phyloP scores from a whole-genome alignment of 441 rosid species.

The Erodium moschatum region DNA sequence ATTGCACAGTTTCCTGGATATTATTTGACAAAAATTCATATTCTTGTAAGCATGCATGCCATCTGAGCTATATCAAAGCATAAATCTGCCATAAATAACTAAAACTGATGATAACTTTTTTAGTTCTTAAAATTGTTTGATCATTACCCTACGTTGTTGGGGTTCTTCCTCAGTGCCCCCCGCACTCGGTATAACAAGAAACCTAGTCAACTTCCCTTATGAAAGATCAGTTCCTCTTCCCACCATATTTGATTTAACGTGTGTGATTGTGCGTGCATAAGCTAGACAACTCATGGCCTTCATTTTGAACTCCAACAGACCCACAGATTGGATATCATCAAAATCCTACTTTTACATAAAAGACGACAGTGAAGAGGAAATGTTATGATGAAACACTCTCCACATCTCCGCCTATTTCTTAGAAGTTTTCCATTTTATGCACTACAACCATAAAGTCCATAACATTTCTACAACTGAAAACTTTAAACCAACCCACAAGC shows the following conservation, averaged over 20 bases:
- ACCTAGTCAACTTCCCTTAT: no score
- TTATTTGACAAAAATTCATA: slow-evolving; percentile 5
- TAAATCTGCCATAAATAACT: not conserved
- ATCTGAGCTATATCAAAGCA: slow-evolving; percentile 5
- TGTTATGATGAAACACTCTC: not conserved
- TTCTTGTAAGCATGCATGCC: not conserved
- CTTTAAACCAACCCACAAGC: not conserved
- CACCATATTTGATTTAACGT: no score
- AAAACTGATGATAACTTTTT: not conserved
- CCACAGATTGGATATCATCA: not conserved
- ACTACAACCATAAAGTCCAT: not conserved
- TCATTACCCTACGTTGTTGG: not conserved
- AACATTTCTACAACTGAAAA: not conserved
- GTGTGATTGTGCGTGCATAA: no score
- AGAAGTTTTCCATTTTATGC: not conserved
- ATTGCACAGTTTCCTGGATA: slow-evolving; percentile 31
- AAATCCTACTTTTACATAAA: not conserved
- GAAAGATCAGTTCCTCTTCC: no score
- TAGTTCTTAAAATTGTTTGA: not conserved
- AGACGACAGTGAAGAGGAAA: not conserved
- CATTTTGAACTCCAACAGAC: not conserved
- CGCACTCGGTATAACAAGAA: no score
- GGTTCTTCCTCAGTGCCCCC: no score
- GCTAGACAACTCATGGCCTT: not conserved
- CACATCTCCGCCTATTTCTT: not conserved